Evolutionary conservation across 192 early-diverging fungal species (phyloP).

Genomic region (Coemansia sp.): DNA sequence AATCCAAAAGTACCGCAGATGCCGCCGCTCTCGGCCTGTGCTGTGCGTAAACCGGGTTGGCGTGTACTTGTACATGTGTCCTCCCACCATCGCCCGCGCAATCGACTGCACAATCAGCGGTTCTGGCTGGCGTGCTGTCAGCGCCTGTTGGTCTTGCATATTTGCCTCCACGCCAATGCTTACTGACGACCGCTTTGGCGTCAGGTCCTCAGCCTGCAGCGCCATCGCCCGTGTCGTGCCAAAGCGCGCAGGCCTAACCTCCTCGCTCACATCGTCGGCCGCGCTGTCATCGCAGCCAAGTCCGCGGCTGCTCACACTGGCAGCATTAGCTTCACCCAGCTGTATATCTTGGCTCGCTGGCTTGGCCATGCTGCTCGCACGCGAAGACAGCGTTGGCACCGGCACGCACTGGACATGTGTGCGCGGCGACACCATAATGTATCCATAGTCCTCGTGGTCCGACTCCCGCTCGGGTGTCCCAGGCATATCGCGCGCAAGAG

Average conservation of each 20-base stretch:
- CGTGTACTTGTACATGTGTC: constrained; percentile 73
- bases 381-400: constrained; percentile 23
- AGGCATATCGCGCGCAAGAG: not conserved
- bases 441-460: constrained; percentile 51
- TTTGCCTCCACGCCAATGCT: constrained; percentile 30
- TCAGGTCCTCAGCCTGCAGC: constrained; percentile 1
- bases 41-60: constrained; percentile 51
- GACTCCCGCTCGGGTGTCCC: constrained; percentile 21
- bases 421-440: constrained; percentile 53
- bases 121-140: constrained; percentile 48
- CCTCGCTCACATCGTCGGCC: constrained; percentile 5
- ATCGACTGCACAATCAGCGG: constrained; percentile 69
- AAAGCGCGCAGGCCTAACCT: not conserved
- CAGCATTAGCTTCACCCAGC: not conserved
- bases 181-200: constrained; percentile 19
- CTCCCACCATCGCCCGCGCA: constrained; percentile 79
- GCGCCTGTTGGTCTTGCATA: constrained; percentile 16
- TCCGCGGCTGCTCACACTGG: constrained; percentile 7
- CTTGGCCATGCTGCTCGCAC: constrained; percentile 14
- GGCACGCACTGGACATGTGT: constrained; percentile 43
- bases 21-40: constrained; percentile 61
- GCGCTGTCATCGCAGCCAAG: constrained; percentile 21
- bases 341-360: not conserved
- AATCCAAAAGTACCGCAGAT: constrained; percentile 77
- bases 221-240: not conserved